Percentiles rank a stretch among this genome's conserved stretches.
phyloP scores from a whole-genome alignment of 2,329 filamentous ascomycete species.

The Albifimbria verrucaria region DNA sequence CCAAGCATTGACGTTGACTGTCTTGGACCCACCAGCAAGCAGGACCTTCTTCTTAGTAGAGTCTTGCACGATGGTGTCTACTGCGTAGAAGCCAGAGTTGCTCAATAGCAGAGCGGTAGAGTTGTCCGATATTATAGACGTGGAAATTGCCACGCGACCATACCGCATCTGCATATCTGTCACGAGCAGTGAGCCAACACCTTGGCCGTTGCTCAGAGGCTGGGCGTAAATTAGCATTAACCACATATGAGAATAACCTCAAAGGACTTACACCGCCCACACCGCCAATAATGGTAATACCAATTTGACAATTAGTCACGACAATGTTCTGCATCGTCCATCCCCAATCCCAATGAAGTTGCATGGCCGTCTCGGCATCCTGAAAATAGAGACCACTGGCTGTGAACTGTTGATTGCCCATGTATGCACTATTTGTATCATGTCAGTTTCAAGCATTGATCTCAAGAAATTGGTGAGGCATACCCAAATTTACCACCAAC shows the following conservation, averaged over 20 bases:
- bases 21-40: constrained; percentile 3
- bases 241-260: neutral
- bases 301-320: constrained; percentile 59
- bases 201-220: constrained; percentile 8
- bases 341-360: constrained; percentile 71
- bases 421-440: constrained; percentile 20
- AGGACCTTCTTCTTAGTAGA: constrained; percentile 3
- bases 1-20: constrained; percentile 5
- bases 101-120: constrained; percentile 10
- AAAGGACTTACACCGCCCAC: constrained; percentile 9
- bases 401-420: constrained; percentile 66
- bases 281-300: constrained; percentile 41
- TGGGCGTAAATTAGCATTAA: neutral
- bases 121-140: constrained; percentile 7
- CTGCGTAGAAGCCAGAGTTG: constrained; percentile 10
- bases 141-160: constrained; percentile 2
- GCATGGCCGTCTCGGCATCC: constrained; percentile 59
- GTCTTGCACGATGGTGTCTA: constrained; percentile 8
- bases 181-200: constrained; percentile 13
- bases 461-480: constrained; percentile 9
- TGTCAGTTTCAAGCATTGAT: constrained; percentile 46
- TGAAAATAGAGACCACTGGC: constrained; percentile 65
- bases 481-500: constrained; percentile 53
- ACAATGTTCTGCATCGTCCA: constrained; percentile 68
- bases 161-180: constrained; percentile 8